Conservation (phyloP, 2,329 filamentous ascomycete genomes). For the Cladosporium colombiae region DNA sequence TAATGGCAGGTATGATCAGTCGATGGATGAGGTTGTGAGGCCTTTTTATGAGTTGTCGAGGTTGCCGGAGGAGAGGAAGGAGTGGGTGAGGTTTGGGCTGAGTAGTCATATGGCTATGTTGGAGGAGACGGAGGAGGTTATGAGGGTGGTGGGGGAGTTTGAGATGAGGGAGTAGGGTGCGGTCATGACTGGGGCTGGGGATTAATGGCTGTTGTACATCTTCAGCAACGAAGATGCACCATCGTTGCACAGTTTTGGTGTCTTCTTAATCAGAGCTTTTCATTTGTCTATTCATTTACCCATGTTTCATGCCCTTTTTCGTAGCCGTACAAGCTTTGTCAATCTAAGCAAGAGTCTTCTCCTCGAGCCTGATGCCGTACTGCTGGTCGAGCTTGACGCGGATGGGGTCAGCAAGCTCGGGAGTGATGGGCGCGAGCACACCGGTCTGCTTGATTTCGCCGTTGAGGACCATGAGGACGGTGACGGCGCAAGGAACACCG, state of each 20-base stretch:
- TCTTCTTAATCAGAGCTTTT: conserved; percentile 8
- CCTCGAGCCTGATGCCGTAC: conserved; percentile 71
- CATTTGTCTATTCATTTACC: conserved; percentile 8
- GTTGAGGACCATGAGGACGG: conserved; percentile 54
- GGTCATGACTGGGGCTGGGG: neutral
- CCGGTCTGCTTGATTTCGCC: conserved; percentile 41
- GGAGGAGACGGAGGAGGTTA: conserved; percentile 40
- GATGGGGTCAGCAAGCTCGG: conserved; percentile 69
- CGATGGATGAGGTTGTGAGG: conserved; percentile 38
- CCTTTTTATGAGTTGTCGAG: conserved; percentile 40
- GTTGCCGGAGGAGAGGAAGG: conserved; percentile 34
- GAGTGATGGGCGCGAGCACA: conserved; percentile 74
- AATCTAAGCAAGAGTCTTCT: conserved; percentile 53
- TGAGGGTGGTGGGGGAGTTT: neutral
- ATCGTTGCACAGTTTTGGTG: neutral
- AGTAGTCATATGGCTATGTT: conserved; percentile 40
- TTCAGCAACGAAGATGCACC: neutral
- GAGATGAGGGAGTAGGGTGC: neutral
- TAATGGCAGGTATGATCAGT: conserved; percentile 47
- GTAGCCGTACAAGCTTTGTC: neutral
- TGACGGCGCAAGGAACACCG: conserved; percentile 72
- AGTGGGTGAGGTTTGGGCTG: conserved; percentile 43
- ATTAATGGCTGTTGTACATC: neutral
- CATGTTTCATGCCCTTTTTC: conserved; percentile 1
- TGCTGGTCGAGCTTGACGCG: conserved; percentile 77